Evolutionary conservation across 2,329 filamentous ascomycete species (phyloP), one percentile per base, ranked within the genome.

Genomic region (Stachybotrys chartarum): DNA sequence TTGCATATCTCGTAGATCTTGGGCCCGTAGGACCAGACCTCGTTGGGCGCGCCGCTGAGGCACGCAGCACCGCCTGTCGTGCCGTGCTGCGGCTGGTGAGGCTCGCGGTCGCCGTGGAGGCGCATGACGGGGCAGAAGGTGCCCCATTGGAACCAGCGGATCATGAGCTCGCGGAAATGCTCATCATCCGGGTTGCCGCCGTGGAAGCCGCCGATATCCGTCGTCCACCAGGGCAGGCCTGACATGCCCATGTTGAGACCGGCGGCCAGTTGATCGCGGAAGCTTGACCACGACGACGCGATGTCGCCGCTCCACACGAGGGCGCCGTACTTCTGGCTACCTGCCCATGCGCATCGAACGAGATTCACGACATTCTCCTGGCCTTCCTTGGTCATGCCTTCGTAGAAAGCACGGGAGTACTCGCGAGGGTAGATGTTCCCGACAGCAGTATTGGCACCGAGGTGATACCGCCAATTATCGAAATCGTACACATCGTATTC

Each of bases 81-180:
- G 3, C 69, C 70, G 8, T 64, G 65, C 24, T 61, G 69, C 16
- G 67, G 65, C 59, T 72, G 71, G 49, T 67, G 75, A 0, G 85
- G 85, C 64, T 86, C 82, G 0, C 85, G 76, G 63, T 87, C 82
- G 6, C 85, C 85, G 60, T 88, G 85, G 0, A 87, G 72, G 3
- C 85, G 71, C 78, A 88, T 85, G 1, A 88, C 84, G 0, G 85
- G 85, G 55, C 83, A 86, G 62, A 85, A 87, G 0, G 83, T 71
- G 0, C 80, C 84, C 83, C 84, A 88, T 61, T 87, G 84, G 66
- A 88, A 88, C 85, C 85, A 88, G 2, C 85, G 72, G 1, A 83
- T 78, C 56, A 87, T 82, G 0, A 88, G 69, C 63, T 88, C 85
- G 7, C 82, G 74, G 67, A 87, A 88, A 0, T 62, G 71, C 1